Evolutionary conservation across 2,329 filamentous ascomycete genomes (phyloP).

Genomic region (Exophiala oligosperma): DNA sequence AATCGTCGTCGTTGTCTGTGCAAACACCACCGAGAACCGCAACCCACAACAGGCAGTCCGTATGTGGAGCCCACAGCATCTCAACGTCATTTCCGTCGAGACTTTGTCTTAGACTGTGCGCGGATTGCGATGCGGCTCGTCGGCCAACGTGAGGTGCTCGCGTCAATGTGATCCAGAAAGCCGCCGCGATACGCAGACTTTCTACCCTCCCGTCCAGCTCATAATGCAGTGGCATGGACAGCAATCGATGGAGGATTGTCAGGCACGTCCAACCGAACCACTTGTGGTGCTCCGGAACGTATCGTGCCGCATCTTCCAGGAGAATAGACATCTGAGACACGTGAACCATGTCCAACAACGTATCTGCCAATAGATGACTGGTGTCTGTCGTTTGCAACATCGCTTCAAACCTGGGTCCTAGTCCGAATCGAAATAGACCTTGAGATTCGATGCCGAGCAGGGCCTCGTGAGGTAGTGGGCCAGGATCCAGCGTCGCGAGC

Average conservation of each 20-base stretch:
- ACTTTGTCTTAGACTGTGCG: background rate
- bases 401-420: slow-evolving; percentile 8
- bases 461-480: slow-evolving; percentile 8
- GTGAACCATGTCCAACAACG: slow-evolving; percentile 16
- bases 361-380: background rate
- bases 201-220: slow-evolving; percentile 10
- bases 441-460: slow-evolving; percentile 3
- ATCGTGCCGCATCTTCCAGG: slow-evolving; percentile 7
- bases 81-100: slow-evolving; percentile 11
- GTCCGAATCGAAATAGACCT: slow-evolving; percentile 2
- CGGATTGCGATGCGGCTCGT: slow-evolving; percentile 3
- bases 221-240: slow-evolving; percentile 15
- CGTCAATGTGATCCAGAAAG: slow-evolving; percentile 10
- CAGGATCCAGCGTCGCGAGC: slow-evolving; percentile 18
- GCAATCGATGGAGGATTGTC: slow-evolving; percentile 20
- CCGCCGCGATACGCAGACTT: slow-evolving; percentile 11
- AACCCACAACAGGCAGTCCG: slow-evolving; percentile 19
- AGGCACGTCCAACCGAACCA: slow-evolving; percentile 18
- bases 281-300: slow-evolving; percentile 16
- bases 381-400: slow-evolving; percentile 3
- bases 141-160: slow-evolving; percentile 8
- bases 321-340: slow-evolving; percentile 13
- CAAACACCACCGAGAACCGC: slow-evolving; percentile 17
- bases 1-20: slow-evolving; percentile 6
- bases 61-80: slow-evolving; percentile 1